Conservation (phyloP, 805 yeast genomes). For the Candida andamanensis region DNA sequence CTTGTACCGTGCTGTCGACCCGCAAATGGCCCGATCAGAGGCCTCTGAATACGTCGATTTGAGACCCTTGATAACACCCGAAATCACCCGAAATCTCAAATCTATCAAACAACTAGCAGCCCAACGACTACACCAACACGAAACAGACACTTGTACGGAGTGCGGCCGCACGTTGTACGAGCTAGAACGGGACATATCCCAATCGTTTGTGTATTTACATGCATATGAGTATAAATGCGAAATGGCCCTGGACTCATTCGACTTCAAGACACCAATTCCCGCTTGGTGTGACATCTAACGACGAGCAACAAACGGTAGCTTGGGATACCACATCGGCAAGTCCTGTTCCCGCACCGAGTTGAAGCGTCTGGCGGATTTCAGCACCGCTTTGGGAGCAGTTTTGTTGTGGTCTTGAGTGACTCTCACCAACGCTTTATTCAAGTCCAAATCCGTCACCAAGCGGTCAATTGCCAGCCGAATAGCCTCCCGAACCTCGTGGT, state of each 20-base stretch:
- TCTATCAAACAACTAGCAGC: constrained; percentile 18
- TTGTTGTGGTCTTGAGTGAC: too few species aligned
- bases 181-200: constrained; percentile 21
- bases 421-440: too few species aligned
- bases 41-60: constrained; percentile 9
- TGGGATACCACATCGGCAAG: constrained; percentile 15
- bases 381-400: too few species aligned
- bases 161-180: constrained; percentile 32
- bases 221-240: constrained; percentile 27
- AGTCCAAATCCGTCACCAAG: too few species aligned
- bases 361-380: too few species aligned
- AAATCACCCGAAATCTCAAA: constrained; percentile 12
- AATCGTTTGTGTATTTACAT: constrained; percentile 41
- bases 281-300: constrained; percentile 36
- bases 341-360: too few species aligned
- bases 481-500: neutral
- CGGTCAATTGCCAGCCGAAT: constrained; percentile 1
- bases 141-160: constrained; percentile 23
- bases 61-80: neutral
- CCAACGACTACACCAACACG: constrained; percentile 24
- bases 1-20: constrained; percentile 18
- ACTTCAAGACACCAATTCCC: constrained; percentile 42
- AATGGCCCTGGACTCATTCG: constrained; percentile 19
- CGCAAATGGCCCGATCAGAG: neutral
- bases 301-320: constrained; percentile 18